Evolutionary conservation across 441 rosid species (phyloP), one percentile per base, ranked within the genome.

Genomic region (Kokia cookei): DNA sequence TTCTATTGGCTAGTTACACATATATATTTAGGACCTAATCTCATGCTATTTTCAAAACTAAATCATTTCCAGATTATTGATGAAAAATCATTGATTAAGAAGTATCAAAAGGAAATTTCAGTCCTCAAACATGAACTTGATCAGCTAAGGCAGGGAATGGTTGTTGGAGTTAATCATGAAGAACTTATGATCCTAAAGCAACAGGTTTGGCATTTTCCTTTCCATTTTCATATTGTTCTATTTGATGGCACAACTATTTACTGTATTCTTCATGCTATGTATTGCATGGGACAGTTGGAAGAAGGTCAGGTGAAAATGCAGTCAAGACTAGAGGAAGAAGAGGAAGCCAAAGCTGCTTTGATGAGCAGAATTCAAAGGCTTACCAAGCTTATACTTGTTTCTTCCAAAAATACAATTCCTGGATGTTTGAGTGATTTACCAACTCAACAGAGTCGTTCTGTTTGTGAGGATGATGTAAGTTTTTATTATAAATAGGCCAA

Each of bases 271-370:
- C 32, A 72, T 72, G 55, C 45, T 32, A 24, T 47, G 4, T 53
- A 47, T 73, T 77, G 50, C 26, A 37, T 74, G 61, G 51, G 68
- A 78, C 77, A 97, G 99, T 80, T 97, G 86, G 98, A 97, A 85
- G 98, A 94, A 86, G 98, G 97, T 80, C 99, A 97, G 85, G 97
- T 94, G 84, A 97, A 94, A 87, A 93, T 97, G 99, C 99, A 91
- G 74, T 90, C 99, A 45, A 88, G 99, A 83, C 82, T 97, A 83
- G 99, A 97, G 85, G 99, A 97, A 79, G 99, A 97, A 85, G 99
- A 97, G 84, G 99, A 97, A 86, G 99, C 98, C 79, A 97, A 97
- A 86, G 97, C 96, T 81, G 99, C 99, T 83, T 89, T 97, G 45
- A 90, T 97, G 98, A 97, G 98, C 83, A 89, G 99, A 84, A 97